Percentiles rank a stretch among this genome's conserved stretches.
Conservation (phyloP, 2,329 filamentous ascomycete genomes). For the Alternaria ventricosa region DNA sequence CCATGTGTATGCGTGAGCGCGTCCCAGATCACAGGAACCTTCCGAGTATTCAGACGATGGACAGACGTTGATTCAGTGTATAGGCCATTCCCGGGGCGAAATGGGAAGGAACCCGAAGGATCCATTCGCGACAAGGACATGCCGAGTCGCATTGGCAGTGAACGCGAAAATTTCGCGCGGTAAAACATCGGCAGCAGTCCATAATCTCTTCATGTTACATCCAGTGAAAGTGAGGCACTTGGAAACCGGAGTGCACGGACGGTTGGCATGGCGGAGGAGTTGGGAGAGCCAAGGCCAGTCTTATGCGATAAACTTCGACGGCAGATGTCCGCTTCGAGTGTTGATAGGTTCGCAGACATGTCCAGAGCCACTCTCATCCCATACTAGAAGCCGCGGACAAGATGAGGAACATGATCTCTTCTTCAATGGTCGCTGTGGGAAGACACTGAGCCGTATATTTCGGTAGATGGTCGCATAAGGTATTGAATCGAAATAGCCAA, state of each 20-base stretch:
- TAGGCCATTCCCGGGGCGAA: neutral
- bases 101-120: neutral
- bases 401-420: neutral
- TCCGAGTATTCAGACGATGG: neutral
- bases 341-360: neutral
- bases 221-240: slow-evolving; percentile 11
- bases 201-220: slow-evolving; percentile 1
- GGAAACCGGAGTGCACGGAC: neutral
- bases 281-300: neutral
- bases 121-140: neutral
- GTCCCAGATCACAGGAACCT: neutral
- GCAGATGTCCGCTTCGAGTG: neutral
- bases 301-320: neutral
- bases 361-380: neutral
- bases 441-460: neutral
- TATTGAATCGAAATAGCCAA: neutral
- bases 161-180: slow-evolving; percentile 7
- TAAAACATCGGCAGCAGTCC: slow-evolving; percentile 3
- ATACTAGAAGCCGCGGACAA: neutral
- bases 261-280: neutral
- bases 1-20: neutral
- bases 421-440: neutral
- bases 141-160: slow-evolving; percentile 4
- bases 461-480: neutral
- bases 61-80: neutral